Evolutionary conservation across 129 eudicot species (phyloP).

Genomic region (Tanacetum coccineum): DNA sequence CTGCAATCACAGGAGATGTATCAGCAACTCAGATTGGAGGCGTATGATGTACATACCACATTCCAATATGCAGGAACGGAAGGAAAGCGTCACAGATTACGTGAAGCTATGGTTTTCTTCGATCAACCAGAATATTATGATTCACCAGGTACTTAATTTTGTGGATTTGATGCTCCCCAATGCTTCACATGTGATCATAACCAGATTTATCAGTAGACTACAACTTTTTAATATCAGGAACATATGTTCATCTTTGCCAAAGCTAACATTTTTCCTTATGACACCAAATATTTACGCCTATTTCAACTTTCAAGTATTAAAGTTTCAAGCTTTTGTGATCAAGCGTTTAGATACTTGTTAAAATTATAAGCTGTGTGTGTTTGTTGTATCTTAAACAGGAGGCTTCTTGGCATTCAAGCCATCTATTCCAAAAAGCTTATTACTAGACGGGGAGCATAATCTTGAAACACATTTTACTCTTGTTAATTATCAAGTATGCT

Average conservation of each 20-base stretch:
- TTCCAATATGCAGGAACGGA: constrained; percentile 94
- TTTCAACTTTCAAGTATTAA: neutral
- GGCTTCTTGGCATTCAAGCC: too few relatives aligned
- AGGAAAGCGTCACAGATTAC: constrained; percentile 91
- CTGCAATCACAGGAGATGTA: constrained; percentile 58
- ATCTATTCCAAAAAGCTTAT: too few relatives aligned
- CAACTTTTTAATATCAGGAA: too few relatives aligned
- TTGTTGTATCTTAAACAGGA: constrained; percentile 52
- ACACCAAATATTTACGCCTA: too few relatives aligned
- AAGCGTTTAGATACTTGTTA: neutral
- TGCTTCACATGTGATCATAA: neutral
- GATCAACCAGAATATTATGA: constrained; percentile 95
- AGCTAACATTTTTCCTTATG: too few relatives aligned
- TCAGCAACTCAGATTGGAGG: constrained; percentile 83
- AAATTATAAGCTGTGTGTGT: neutral
- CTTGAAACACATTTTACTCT: too few relatives aligned
- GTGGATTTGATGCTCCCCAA: neutral
- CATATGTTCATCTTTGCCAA: too few relatives aligned
- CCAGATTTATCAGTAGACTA: too few relatives aligned
- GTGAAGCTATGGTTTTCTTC: constrained; percentile 87
- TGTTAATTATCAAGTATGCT: too few relatives aligned
- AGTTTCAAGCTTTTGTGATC: neutral
- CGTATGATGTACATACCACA: constrained; percentile 94
- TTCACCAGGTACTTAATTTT: constrained; percentile 51
- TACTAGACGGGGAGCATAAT: too few relatives aligned